phyloP scores from a whole-genome alignment of 208 protist species.

The Trypanosoma cruzi region DNA sequence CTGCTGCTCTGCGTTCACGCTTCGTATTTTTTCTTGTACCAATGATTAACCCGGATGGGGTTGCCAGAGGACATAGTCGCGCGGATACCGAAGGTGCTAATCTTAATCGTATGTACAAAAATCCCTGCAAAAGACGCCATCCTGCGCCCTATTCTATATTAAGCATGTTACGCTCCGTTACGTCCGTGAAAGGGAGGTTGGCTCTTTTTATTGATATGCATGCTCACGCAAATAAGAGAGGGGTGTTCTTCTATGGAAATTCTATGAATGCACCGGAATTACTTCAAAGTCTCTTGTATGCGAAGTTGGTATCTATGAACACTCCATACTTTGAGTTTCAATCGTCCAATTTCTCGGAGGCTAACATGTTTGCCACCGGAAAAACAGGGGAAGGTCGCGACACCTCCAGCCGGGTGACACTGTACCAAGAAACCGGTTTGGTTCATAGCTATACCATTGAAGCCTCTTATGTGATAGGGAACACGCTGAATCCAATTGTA shows the following conservation, averaged over 20 bases:
- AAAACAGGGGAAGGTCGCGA: constrained; percentile 92
- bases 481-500: constrained; percentile 48
- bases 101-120: constrained; percentile 94
- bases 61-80: constrained; percentile 91
- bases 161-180: constrained; percentile 51
- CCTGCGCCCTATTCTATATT: constrained; percentile 79
- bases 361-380: constrained; percentile 90
- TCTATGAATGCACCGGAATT: constrained; percentile 60
- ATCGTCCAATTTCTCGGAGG: constrained; percentile 91
- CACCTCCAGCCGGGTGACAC: constrained; percentile 84
- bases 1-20: constrained; percentile 70
- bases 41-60: constrained; percentile 96
- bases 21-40: constrained; percentile 93
- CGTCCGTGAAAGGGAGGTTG: constrained; percentile 36
- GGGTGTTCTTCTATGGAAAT: constrained; percentile 96
- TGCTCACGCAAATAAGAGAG: constrained; percentile 93
- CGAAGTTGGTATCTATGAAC: constrained; percentile 91
- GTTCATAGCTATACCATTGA: constrained; percentile 93
- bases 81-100: constrained; percentile 91
- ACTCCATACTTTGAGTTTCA: constrained; percentile 92
- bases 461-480: constrained; percentile 87
- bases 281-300: constrained; percentile 86
- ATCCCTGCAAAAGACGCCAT: constrained; percentile 66
- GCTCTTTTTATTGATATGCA: constrained; percentile 94
- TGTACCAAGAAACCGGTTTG: constrained; percentile 79